phyloP scores from a whole-genome alignment of 2,329 filamentous ascomycete species.

The Monilinia laxa region DNA sequence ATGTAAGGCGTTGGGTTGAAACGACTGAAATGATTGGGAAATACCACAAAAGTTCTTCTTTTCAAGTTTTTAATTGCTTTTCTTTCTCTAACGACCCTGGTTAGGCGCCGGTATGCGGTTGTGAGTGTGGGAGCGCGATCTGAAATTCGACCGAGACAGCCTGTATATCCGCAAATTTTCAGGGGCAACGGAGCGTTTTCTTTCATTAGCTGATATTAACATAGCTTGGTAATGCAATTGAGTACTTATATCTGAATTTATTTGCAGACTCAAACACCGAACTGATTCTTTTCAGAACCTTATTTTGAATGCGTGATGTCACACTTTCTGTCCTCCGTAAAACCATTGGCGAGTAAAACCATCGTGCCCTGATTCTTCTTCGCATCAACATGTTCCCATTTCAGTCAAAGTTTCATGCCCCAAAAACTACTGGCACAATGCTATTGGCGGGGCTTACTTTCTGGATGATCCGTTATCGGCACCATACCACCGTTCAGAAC shows the following conservation, averaged over 20 bases:
- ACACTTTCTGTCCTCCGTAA: neutral
- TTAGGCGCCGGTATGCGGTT: neutral
- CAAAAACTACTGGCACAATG: neutral
- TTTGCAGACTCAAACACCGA: neutral
- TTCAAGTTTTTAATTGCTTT: conserved; percentile 15
- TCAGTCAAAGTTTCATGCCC: neutral
- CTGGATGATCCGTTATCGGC: neutral
- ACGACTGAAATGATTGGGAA: conserved; percentile 23
- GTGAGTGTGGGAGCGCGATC: neutral
- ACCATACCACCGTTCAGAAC: neutral
- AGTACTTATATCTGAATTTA: neutral
- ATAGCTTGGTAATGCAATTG: neutral
- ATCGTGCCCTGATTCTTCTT: neutral
- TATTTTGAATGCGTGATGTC: neutral
- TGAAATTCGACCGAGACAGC: neutral
- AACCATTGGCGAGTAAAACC: neutral
- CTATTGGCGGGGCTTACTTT: neutral
- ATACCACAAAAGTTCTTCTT: conserved; percentile 35
- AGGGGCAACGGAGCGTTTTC: neutral
- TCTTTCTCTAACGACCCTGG: neutral
- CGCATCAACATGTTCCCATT: too few species aligned
- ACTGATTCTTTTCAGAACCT: neutral
- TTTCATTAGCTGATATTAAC: neutral
- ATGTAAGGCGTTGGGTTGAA: conserved; percentile 17
- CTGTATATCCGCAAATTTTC: neutral